These are phyloP conservation scores for Daucus carota DNA, from an alignment of 129 eudicot genomes.

Conservation along the genomic window DNA sequence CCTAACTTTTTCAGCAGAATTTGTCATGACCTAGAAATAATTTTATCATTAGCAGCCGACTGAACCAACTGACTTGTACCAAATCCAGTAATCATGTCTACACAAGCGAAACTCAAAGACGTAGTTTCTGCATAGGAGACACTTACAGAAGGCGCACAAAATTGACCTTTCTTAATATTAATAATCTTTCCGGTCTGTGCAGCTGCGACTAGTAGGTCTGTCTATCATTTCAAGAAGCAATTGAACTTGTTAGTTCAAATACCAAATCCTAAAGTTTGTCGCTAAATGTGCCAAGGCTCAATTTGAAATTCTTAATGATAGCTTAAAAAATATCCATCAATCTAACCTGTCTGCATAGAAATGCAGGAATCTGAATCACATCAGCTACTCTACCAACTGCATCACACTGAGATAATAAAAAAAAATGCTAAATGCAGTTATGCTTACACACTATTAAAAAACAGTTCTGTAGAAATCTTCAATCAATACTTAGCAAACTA, in stretches of 20 bases:
- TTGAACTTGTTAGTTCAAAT: slow-evolving; percentile 3
- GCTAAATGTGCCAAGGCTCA: not conserved
- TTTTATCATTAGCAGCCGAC: slow-evolving; percentile 16
- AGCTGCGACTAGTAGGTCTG: slow-evolving; percentile 96
- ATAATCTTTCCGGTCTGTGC: slow-evolving; percentile 86
- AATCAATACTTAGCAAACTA: not conserved
- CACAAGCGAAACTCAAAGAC: not conserved
- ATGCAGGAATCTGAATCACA: slow-evolving; percentile 93
- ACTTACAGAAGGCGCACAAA: slow-evolving; percentile 87
- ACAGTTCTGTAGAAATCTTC: slow-evolving; percentile 4
- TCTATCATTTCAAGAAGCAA: slow-evolving; percentile 31
- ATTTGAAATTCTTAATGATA: not conserved
- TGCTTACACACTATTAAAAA: slow-evolving; percentile 2
- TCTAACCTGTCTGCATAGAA: slow-evolving; percentile 82
- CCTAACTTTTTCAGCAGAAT: slow-evolving; percentile 89
- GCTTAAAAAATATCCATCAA: not conserved
- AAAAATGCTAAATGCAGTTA: slow-evolving; percentile 13
- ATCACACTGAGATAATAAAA: slow-evolving; percentile 56
- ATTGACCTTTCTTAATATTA: slow-evolving; percentile 94
- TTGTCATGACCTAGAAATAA: slow-evolving; percentile 66
- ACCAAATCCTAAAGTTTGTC: not conserved
- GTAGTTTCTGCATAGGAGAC: not conserved
- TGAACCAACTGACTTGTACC: not conserved
- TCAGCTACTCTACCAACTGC: slow-evolving; percentile 91
- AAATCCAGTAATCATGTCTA: slow-evolving; percentile 1